Conservation (phyloP, 176 grass and related monocot genomes). For the Bothriochloa decipiens region DNA sequence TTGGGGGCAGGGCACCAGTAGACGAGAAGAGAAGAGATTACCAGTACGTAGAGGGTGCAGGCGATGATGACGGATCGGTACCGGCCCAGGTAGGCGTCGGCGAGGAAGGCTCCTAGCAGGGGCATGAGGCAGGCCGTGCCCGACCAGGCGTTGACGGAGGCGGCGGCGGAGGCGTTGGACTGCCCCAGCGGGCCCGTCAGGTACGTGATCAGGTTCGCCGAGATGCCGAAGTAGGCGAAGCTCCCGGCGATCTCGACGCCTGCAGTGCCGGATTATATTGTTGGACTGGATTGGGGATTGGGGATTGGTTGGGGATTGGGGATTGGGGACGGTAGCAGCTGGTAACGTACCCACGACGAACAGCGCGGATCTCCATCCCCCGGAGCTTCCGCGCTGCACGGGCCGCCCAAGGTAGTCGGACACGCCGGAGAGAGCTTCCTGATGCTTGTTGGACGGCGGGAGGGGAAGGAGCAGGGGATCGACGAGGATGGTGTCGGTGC, state of each 20-base stretch:
- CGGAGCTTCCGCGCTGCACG: constrained; percentile 35
- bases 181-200: constrained; percentile 60
- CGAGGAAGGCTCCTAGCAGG: constrained; percentile 65
- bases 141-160: constrained; percentile 60
- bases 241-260: constrained; percentile 57
- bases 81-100: constrained; percentile 65
- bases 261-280: not conserved
- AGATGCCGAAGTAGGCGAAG: constrained; percentile 65
- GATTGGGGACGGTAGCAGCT: no score
- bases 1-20: no score
- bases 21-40: not conserved
- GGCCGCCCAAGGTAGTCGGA: constrained; percentile 61
- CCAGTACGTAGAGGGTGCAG: constrained; percentile 55
- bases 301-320: no score
- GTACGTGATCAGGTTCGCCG: constrained; percentile 68
- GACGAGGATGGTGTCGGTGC: not conserved
- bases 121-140: constrained; percentile 52
- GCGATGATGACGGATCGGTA: constrained; percentile 57
- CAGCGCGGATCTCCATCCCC: constrained; percentile 58
- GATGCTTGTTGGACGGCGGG: not conserved
- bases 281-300: no score
- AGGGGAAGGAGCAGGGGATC: constrained; percentile 30
- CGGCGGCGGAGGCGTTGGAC: constrained; percentile 61
- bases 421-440: constrained; percentile 24
- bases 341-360: constrained; percentile 59